Evolutionary conservation across 345 rosid species (phyloP).

Genomic region (Eutrema japonicum): DNA sequence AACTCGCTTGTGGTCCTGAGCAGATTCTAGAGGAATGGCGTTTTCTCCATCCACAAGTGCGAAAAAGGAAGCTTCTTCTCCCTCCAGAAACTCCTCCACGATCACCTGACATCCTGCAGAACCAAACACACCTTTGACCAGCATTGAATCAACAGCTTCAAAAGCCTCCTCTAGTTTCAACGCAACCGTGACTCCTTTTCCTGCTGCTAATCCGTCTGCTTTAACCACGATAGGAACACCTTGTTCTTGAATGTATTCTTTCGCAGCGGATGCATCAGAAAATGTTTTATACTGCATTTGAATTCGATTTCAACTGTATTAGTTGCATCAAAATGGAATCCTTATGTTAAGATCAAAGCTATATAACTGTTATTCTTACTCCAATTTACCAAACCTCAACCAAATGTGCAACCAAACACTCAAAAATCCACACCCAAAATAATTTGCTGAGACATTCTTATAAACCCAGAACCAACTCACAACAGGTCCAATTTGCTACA

Average conservation of each 20-base stretch:
- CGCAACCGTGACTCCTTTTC: constrained; percentile 93
- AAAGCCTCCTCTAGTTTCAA: constrained; percentile 77
- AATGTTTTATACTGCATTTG: constrained; percentile 70
- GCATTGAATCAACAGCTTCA: constrained; percentile 92
- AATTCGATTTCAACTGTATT: background rate
- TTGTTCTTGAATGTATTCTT: constrained; percentile 69
- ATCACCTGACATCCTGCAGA: constrained; percentile 79
- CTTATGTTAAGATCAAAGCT: background rate
- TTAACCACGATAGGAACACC: constrained; percentile 86
- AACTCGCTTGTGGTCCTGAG: constrained; percentile 94
- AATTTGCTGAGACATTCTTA: constrained; percentile 10
- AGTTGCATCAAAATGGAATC: background rate
- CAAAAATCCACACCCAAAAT: background rate
- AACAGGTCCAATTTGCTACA: constrained; percentile 3
- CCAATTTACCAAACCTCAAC: background rate
- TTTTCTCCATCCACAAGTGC: constrained; percentile 94
- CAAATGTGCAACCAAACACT: background rate
- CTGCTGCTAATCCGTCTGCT: constrained; percentile 98
- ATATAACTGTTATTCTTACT: background rate
- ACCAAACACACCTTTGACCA: constrained; percentile 75
- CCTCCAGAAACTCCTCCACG: constrained; percentile 85
- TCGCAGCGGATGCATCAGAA: constrained; percentile 68
- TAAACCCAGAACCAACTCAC: constrained; percentile 9
- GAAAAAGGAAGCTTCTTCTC: constrained; percentile 96
- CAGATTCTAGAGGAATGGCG: constrained; percentile 91